A percentile compares a stretch with the other conserved stretches of the same genome.
These are phyloP conservation scores for Zychaea mexicana DNA, from an alignment of 371 early-diverging fungal genomes.

Conservation along the genomic window DNA sequence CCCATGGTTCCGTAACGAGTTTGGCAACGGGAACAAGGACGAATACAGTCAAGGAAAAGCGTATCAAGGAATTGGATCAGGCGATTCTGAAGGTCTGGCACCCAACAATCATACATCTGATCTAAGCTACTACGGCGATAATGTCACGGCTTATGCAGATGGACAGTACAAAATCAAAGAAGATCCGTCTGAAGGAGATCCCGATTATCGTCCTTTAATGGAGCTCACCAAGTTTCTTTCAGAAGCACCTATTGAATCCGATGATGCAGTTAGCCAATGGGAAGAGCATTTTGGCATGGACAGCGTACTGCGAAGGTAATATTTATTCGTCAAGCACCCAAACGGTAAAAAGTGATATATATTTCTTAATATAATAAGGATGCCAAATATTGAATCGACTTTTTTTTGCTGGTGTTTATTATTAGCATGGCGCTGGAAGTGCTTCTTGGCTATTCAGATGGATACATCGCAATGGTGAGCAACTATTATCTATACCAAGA, in stretches of 20 bases:
- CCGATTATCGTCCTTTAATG: slow-evolving; percentile 12
- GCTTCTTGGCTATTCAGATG: slow-evolving; percentile 28
- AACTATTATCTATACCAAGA: slow-evolving; percentile 34
- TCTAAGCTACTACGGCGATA: slow-evolving; percentile 22
- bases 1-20: slow-evolving; percentile 24
- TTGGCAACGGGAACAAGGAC: slow-evolving; percentile 16
- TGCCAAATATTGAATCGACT: too few relatives aligned
- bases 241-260: slow-evolving; percentile 15
- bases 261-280: slow-evolving; percentile 19
- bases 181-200: slow-evolving; percentile 14
- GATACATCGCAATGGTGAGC: slow-evolving; percentile 20
- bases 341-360: too few relatives aligned
- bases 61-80: slow-evolving; percentile 14
- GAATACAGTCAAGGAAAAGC: slow-evolving; percentile 17
- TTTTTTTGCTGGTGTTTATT: too few relatives aligned
- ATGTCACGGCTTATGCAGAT: slow-evolving; percentile 16
- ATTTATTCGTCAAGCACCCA: too few relatives aligned
- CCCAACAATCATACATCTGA: slow-evolving; percentile 6
- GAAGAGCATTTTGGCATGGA: slow-evolving; percentile 25
- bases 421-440: slow-evolving; percentile 31
- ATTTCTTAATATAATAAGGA: too few relatives aligned
- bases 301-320: slow-evolving; percentile 27
- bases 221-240: slow-evolving; percentile 22
- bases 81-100: not conserved
- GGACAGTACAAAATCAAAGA: slow-evolving; percentile 21